phyloP scores from a whole-genome alignment of 805 yeast genomes.

The Saccharomycopsis sp. region DNA sequence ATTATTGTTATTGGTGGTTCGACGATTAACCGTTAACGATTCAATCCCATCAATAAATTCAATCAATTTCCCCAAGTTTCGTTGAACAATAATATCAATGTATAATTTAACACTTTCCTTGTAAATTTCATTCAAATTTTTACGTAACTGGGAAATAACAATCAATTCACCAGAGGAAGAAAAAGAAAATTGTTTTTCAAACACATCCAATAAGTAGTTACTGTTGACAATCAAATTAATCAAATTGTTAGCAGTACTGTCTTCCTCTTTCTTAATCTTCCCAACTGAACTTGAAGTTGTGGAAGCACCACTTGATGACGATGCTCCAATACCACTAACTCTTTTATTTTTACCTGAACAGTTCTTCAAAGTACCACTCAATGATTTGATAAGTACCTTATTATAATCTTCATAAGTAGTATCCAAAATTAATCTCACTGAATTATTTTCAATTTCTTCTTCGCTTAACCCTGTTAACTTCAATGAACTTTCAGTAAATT shows the following conservation, averaged over 20 bases:
- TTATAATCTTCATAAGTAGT: slow-evolving; percentile 25
- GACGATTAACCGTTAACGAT: slow-evolving; percentile 34
- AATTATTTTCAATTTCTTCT: slow-evolving; percentile 4
- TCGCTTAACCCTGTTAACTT: slow-evolving; percentile 1
- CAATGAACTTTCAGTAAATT: slow-evolving; percentile 15
- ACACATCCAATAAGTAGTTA: slow-evolving; percentile 42
- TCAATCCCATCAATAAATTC: slow-evolving; percentile 62
- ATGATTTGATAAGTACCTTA: slow-evolving; percentile 26
- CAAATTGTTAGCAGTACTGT: slow-evolving; percentile 34
- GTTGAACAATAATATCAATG: slow-evolving; percentile 39
- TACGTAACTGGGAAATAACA: slow-evolving; percentile 24
- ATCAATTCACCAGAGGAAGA: slow-evolving; percentile 21
- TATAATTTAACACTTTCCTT: slow-evolving; percentile 33
- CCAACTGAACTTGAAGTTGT: background rate
- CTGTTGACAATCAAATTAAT: slow-evolving; percentile 48
- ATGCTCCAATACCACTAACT: slow-evolving; percentile 10
- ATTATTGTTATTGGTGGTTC: slow-evolving; percentile 41
- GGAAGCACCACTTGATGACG: background rate
- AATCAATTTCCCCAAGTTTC: slow-evolving; percentile 60
- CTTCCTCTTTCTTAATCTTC: slow-evolving; percentile 19
- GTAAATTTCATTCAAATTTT: slow-evolving; percentile 23
- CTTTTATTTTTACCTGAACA: slow-evolving; percentile 27
- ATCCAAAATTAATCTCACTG: slow-evolving; percentile 14
- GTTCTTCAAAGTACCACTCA: slow-evolving; percentile 26
- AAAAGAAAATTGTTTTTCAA: slow-evolving; percentile 19